Evolutionary conservation across 1,139 yeast species (phyloP).

Genomic region (Zhuliangozyma parablackwelliae): DNA sequence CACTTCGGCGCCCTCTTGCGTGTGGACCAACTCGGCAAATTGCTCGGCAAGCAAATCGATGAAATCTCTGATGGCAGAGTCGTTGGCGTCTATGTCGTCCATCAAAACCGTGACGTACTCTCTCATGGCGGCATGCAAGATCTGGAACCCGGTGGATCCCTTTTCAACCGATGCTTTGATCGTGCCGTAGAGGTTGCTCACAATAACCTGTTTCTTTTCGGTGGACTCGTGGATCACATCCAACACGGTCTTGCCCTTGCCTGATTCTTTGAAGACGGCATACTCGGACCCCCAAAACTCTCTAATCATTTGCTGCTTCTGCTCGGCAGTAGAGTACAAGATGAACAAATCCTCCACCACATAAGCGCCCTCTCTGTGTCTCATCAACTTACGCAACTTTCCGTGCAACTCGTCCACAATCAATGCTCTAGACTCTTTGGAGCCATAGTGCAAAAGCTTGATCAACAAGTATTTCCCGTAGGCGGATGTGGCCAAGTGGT

Average conservation of each 20-base stretch:
- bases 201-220: slow-evolving; percentile 78
- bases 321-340: slow-evolving; percentile 78
- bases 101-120: slow-evolving; percentile 76
- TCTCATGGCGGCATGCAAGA: slow-evolving; percentile 93
- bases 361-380: slow-evolving; percentile 98
- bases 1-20: slow-evolving; percentile 90
- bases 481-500: slow-evolving; percentile 82
- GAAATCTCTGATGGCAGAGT: slow-evolving; percentile 71
- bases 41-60: slow-evolving; percentile 83
- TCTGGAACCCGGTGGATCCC: slow-evolving; percentile 95
- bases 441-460: slow-evolving; percentile 87
- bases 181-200: slow-evolving; percentile 75
- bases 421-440: slow-evolving; percentile 68
- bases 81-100: slow-evolving; percentile 37
- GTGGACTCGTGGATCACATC: slow-evolving; percentile 66
- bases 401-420: slow-evolving; percentile 88
- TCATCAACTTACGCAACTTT: slow-evolving; percentile 83
- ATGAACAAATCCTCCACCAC: slow-evolving; percentile 92
- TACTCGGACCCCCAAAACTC: slow-evolving; percentile 98
- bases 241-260: slow-evolving; percentile 56
- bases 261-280: slow-evolving; percentile 81
- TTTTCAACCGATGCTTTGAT: slow-evolving; percentile 89
- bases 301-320: slow-evolving; percentile 84
- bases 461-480: slow-evolving; percentile 91
- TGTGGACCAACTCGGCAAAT: slow-evolving; percentile 91